Conservation (phyloP, 805 yeast species). For the Kregervanrija pseudodelftensis region DNA sequence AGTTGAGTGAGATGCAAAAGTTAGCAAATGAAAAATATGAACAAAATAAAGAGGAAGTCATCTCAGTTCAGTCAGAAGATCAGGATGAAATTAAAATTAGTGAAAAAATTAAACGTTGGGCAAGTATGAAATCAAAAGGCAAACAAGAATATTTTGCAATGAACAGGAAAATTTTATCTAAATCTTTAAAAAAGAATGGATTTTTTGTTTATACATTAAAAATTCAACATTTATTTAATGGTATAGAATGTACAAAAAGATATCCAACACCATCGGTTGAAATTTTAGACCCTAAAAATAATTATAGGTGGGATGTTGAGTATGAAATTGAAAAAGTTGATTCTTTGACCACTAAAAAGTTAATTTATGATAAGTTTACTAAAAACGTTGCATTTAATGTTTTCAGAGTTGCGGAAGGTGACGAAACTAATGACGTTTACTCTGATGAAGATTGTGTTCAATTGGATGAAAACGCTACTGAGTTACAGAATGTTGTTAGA, state of each 20-base stretch:
- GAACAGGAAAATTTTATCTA: constrained; percentile 12
- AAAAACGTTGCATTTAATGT: constrained; percentile 9
- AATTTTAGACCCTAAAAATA: constrained; percentile 12
- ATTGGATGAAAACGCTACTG: constrained; percentile 17
- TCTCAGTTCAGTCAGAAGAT: constrained; percentile 6
- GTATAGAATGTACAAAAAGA: constrained; percentile 13
- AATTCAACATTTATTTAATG: constrained; percentile 31
- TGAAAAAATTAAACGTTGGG: constrained; percentile 17
- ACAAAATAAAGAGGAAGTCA: constrained; percentile 1
- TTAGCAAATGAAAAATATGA: constrained; percentile 17
- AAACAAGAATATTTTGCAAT: constrained; percentile 11
- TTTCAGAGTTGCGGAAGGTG: constrained; percentile 5
- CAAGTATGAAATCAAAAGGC: constrained; percentile 9
- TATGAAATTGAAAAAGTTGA: constrained; percentile 17
- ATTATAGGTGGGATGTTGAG: constrained; percentile 22
- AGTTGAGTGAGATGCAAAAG: constrained; percentile 9
- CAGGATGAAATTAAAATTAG: constrained; percentile 13
- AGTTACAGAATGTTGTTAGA: constrained; percentile 21
- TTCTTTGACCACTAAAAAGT: constrained; percentile 8
- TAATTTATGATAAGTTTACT: constrained; percentile 8
- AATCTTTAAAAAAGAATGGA: constrained; percentile 11
- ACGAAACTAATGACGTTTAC: constrained; percentile 8
- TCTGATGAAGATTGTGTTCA: constrained; percentile 9
- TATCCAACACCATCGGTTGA: constrained; percentile 26
- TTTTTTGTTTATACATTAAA: constrained; percentile 32